Conservation (phyloP, 2,329 filamentous ascomycete species). For the Diplocarpon rosae region DNA sequence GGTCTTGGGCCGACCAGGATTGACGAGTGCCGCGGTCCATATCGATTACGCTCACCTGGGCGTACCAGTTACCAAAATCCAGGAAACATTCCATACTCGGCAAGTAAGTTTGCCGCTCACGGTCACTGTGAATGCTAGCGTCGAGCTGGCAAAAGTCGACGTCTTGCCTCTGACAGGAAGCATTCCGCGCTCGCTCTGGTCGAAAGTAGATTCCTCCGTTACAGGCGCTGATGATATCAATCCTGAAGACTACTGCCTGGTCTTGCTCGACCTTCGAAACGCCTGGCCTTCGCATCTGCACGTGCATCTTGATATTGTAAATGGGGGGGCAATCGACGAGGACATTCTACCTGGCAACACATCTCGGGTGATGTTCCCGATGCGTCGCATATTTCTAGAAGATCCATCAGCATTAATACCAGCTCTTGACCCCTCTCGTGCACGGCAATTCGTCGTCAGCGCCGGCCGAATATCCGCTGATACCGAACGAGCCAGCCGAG, state of each 20-base stretch:
- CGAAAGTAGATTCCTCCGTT: slow-evolving; percentile 24
- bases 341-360: slow-evolving; percentile 57
- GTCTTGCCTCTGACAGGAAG: slow-evolving; percentile 60
- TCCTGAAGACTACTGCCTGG: slow-evolving; percentile 59
- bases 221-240: slow-evolving; percentile 26
- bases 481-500: slow-evolving; percentile 63
- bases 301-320: slow-evolving; percentile 42
- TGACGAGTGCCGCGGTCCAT: slow-evolving; percentile 69
- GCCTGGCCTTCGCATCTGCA: slow-evolving; percentile 75
- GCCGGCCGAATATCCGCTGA: slow-evolving; percentile 69
- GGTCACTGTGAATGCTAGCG: slow-evolving; percentile 83
- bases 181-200: slow-evolving; percentile 52
- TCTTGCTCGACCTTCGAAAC: slow-evolving; percentile 78
- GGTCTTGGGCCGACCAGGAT: slow-evolving; percentile 73
- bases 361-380: slow-evolving; percentile 62
- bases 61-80: slow-evolving; percentile 52
- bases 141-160: slow-evolving; percentile 73
- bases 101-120: slow-evolving; percentile 72
- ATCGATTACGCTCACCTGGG: slow-evolving; percentile 83
- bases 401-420: slow-evolving; percentile 71
- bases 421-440: slow-evolving; percentile 66
- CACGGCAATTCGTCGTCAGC: slow-evolving; percentile 87
- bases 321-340: slow-evolving; percentile 29
- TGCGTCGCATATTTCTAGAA: slow-evolving; percentile 65
- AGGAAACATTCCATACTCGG: slow-evolving; percentile 70